A percentile compares a stretch with the other conserved stretches of the same genome.
phyloP scores from a whole-genome alignment of 2,329 filamentous ascomycete species.

The Macrophomina tecta region DNA sequence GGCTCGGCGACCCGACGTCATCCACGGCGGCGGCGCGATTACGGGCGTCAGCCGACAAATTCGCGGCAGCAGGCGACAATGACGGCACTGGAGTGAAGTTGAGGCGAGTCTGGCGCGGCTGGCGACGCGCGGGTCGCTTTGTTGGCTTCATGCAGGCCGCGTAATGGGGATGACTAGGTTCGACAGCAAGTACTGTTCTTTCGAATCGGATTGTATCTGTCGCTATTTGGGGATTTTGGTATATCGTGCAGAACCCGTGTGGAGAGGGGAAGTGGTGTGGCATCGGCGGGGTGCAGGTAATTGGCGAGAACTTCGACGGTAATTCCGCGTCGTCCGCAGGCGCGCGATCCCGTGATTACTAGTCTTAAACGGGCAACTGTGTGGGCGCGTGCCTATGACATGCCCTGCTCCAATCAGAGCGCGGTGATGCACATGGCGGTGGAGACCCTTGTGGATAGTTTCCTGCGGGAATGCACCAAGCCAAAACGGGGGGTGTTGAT shows the following conservation, averaged over 20 bases:
- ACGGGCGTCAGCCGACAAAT: constrained; percentile 41
- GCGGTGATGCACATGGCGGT: too few species aligned
- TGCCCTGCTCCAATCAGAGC: not conserved
- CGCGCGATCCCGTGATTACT: constrained; percentile 4
- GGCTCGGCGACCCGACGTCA: constrained; percentile 36
- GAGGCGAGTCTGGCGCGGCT: constrained; percentile 49
- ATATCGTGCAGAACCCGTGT: not conserved
- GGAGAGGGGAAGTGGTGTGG: not conserved
- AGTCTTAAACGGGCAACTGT: not conserved
- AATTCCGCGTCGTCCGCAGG: not conserved
- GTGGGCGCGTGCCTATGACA: not conserved
- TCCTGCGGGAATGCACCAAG: too few species aligned
- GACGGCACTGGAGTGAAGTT: constrained; percentile 51
- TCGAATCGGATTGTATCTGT: not conserved
- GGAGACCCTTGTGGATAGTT: too few species aligned
- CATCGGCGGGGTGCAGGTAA: not conserved
- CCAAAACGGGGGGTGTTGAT: too few species aligned
- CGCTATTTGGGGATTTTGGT: not conserved
- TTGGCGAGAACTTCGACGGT: constrained; percentile 1
- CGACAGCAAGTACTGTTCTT: too few species aligned
- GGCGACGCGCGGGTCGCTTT: not conserved
- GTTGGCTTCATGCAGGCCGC: not conserved
- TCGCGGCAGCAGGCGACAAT: constrained; percentile 45
- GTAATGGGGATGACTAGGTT: too few species aligned
- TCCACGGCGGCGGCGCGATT: constrained; percentile 43